Conservation (phyloP, 2,329 filamentous ascomycete genomes). For the Chaetomiaceae sp. region DNA sequence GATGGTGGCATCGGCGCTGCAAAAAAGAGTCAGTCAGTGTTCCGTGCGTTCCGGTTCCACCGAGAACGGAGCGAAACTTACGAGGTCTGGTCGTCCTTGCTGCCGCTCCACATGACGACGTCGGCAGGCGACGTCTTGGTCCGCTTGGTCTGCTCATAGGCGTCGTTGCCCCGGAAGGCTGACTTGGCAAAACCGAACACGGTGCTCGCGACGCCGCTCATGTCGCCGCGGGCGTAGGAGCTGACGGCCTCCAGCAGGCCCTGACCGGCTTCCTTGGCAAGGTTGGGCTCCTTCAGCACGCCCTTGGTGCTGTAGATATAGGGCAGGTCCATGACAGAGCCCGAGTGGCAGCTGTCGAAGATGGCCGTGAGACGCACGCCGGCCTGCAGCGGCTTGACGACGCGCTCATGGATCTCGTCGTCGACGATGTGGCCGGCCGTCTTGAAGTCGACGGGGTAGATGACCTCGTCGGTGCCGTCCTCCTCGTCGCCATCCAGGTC, state of each 20-base stretch:
- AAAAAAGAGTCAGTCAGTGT: not conserved
- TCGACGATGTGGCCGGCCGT: constrained; percentile 69
- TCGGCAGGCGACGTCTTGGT: constrained; percentile 94
- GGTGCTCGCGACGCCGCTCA: constrained; percentile 72
- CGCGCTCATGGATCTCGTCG: constrained; percentile 71
- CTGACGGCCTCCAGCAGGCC: constrained; percentile 68
- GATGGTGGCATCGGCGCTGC: constrained; percentile 84
- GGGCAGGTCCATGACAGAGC: constrained; percentile 70
- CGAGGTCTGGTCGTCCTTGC: constrained; percentile 93
- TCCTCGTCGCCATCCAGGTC: constrained; percentile 72
- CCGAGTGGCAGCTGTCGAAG: constrained; percentile 77
- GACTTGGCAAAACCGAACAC: constrained; percentile 86
- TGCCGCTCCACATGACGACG: constrained; percentile 96
- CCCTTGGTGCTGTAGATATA: constrained; percentile 79
- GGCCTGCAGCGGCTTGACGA: constrained; percentile 70
- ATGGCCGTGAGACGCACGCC: constrained; percentile 83
- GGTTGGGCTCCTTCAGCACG: constrained; percentile 73
- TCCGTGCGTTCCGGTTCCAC: not conserved
- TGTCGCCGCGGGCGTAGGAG: constrained; percentile 77
- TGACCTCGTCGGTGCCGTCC: constrained; percentile 72
- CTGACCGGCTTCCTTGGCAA: constrained; percentile 72
- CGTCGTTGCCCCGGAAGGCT: constrained; percentile 72
- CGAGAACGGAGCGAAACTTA: too few relatives aligned
- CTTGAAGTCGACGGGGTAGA: constrained; percentile 72
- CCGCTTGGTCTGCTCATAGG: constrained; percentile 72